Evolutionary conservation across 179 eudicot species (phyloP), one percentile per base, ranked within the genome.

Genomic region (Nepenthes alata): DNA sequence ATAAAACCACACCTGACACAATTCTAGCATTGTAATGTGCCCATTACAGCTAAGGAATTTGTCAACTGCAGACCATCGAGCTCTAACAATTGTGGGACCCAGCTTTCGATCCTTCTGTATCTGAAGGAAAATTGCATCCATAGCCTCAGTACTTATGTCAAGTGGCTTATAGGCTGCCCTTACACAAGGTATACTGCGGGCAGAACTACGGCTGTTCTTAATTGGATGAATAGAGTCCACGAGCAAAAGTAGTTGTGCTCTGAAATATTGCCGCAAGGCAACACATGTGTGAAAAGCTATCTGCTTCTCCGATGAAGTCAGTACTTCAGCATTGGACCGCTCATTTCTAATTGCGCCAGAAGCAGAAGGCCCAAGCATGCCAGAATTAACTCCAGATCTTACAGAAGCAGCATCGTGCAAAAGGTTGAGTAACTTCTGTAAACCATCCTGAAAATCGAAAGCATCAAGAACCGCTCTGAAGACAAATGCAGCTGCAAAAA

Each of bases 101-200:
- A 94, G 95, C 72, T 90, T 94, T 62, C 97, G 71, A 68, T 94
- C 99, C 78, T 81, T 90, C 73, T 94, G 99, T 72, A 90, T 80
- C 72, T 75, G 97, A 66, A 86, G 82, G 68, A 87, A 84, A 62
- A 85, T 78, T 63, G 84, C 83, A 82, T 90, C 97, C 72, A 90
- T 76, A 55, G 96, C 95, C 81, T 94, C 97, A 65, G 83, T 87
- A 67, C 97, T 87, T 49, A 90, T 77, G 67, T 94, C 97, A 66
- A 90, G 95, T 60, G 99, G 97, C 79, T 90, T 90, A 75, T 90
- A 79, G 37, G 83, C 87, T 47, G 97, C 83, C 81, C 88, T 80
- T 49, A 56, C 58, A 76, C 78, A 79, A 14, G 86, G 74, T 57
- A 81, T 72, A 70, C 85, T 83, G 47, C 94, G 76, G 38, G 77